phyloP scores from a whole-genome alignment of 78 protist species.

The Dictyostelium citrinum region DNA sequence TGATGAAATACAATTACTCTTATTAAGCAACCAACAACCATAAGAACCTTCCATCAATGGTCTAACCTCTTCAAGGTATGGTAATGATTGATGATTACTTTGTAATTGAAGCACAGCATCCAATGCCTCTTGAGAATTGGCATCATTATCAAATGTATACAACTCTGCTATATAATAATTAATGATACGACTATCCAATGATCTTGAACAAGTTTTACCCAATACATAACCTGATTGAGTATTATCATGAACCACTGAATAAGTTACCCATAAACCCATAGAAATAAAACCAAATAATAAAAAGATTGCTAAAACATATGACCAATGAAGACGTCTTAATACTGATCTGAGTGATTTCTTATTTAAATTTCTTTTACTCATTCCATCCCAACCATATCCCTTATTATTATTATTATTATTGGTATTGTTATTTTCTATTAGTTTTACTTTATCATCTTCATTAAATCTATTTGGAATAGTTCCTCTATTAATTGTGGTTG shows the following conservation, averaged over 20 bases:
- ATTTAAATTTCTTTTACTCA: slow-evolving; percentile 40
- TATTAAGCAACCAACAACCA: slow-evolving; percentile 15
- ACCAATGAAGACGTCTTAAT: slow-evolving; percentile 11
- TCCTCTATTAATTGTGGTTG: neutral
- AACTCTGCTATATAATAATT: neutral
- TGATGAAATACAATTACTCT: neutral
- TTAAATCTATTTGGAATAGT: neutral
- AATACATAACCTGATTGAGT: neutral
- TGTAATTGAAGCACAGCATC: neutral
- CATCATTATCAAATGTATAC: neutral
- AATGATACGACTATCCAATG: slow-evolving; percentile 2
- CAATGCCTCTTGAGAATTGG: neutral
- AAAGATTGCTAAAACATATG: slow-evolving; percentile 23
- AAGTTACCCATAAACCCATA: slow-evolving; percentile 25
- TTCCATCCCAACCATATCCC: slow-evolving; percentile 54
- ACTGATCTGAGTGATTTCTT: slow-evolving; percentile 13
- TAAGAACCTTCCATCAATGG: slow-evolving; percentile 51
- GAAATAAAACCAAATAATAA: slow-evolving; percentile 50
- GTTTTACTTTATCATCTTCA: neutral
- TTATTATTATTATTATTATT: too few species aligned
- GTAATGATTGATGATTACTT: slow-evolving; percentile 23
- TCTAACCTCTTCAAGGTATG: neutral
- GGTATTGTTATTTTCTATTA: neutral
- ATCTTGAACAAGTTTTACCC: neutral
- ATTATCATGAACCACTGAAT: neutral